These are phyloP conservation scores for Phaffia tasmanica DNA, from an alignment of 768 basidiomycete species.

Conservation along the genomic window DNA sequence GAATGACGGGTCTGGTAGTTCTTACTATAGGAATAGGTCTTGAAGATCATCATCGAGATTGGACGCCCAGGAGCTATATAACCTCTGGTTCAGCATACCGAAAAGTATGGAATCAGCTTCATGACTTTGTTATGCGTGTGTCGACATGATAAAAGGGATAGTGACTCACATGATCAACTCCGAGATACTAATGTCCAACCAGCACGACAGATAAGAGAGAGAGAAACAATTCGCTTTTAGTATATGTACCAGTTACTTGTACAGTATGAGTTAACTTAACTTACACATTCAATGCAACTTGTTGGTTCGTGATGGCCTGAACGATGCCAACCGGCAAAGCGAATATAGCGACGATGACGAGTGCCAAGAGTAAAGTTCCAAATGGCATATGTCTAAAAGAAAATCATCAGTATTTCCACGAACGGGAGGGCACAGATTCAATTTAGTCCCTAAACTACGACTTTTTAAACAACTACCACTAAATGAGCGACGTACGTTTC, in stretches of 20 bases:
- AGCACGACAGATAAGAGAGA: background rate
- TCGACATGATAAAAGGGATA: background rate
- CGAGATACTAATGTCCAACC: background rate
- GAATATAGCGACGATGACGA: constrained; percentile 17
- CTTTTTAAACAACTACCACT: too few species aligned
- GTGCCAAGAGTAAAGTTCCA: constrained; percentile 21
- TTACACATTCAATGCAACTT: constrained; percentile 23
- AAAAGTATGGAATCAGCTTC: background rate
- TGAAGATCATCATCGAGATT: constrained; percentile 26
- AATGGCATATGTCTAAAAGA: constrained; percentile 18
- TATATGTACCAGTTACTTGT: background rate
- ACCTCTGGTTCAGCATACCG: background rate
- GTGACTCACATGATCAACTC: constrained; percentile 21
- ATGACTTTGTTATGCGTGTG: background rate
- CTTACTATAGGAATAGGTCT: constrained; percentile 23
- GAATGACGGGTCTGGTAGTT: too few species aligned
- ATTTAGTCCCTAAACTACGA: too few species aligned
- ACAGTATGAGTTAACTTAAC: background rate
- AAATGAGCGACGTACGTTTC: background rate
- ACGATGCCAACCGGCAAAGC: constrained; percentile 25
- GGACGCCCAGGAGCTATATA: constrained; percentile 21
- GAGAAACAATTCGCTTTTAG: background rate
- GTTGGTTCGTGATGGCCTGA: constrained; percentile 24
- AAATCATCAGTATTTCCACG: background rate
- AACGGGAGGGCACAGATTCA: background rate